These are phyloP conservation scores for Claviceps fusiformis DNA, from an alignment of 2,329 filamentous ascomycete genomes.

Conservation along the genomic window DNA sequence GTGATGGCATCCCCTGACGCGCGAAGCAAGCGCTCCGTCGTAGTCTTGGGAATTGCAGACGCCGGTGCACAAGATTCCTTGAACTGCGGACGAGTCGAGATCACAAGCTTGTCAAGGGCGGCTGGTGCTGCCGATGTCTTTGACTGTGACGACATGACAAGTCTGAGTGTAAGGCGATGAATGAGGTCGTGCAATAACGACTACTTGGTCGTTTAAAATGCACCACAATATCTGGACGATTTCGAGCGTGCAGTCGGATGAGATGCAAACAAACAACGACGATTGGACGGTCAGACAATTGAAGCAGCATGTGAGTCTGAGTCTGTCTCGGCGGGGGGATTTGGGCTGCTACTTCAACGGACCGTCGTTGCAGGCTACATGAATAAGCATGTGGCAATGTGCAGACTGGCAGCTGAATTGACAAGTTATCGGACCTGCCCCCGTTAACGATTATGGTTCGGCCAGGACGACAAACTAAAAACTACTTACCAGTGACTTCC, in stretches of 20 bases:
- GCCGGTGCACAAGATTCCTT: slow-evolving; percentile 15
- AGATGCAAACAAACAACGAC: too few relatives aligned
- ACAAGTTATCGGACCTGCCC: not conserved
- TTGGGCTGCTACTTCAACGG: not conserved
- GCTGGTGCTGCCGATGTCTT: slow-evolving; percentile 6
- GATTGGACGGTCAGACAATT: too few relatives aligned
- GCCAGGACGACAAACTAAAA: too few relatives aligned
- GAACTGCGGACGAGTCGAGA: slow-evolving; percentile 9
- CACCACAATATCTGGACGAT: not conserved
- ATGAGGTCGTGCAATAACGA: not conserved
- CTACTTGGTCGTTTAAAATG: not conserved
- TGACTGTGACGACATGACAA: not conserved
- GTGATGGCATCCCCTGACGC: slow-evolving; percentile 15
- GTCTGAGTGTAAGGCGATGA: not conserved
- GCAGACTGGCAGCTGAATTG: not conserved
- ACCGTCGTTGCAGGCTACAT: not conserved
- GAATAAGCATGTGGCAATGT: too few relatives aligned
- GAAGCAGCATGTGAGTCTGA: not conserved
- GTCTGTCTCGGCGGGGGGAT: not conserved
- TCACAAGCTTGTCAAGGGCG: slow-evolving; percentile 14
- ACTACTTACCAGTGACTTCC: too few relatives aligned
- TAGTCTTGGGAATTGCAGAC: slow-evolving; percentile 20
- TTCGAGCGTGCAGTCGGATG: not conserved
- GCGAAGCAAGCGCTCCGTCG: slow-evolving; percentile 15
- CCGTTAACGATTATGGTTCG: not conserved